Conservation (phyloP, 495 filamentous ascomycete species). For the Daldinia loculata region DNA sequence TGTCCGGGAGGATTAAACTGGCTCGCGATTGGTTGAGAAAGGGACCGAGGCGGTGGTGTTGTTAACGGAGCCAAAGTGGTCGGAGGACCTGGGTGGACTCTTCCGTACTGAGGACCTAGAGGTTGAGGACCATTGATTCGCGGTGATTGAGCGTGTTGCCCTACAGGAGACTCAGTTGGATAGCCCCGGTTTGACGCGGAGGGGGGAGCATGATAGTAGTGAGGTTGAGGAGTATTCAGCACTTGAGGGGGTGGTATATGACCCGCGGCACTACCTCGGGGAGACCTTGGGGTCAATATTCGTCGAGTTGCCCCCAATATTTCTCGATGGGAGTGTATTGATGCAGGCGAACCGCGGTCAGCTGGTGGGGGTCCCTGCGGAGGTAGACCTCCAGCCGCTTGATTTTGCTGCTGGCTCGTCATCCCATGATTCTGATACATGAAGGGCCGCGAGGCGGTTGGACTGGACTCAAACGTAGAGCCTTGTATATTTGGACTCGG, state of each 20-base stretch:
- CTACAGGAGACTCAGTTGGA: slow-evolving; percentile 30
- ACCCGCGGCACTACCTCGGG: slow-evolving; percentile 57
- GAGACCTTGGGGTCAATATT: slow-evolving; percentile 73
- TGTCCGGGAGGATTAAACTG: slow-evolving; percentile 43
- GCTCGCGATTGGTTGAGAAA: slow-evolving; percentile 52
- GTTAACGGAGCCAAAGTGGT: slow-evolving; percentile 45
- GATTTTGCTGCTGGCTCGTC: slow-evolving; percentile 43
- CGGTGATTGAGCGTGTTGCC: slow-evolving; percentile 39
- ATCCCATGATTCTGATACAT: slow-evolving; percentile 43
- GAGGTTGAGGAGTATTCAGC: slow-evolving; percentile 56
- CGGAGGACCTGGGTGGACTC: slow-evolving; percentile 48
- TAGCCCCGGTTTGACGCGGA: slow-evolving; percentile 38
- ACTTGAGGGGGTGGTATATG: slow-evolving; percentile 57
- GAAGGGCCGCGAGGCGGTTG: slow-evolving; percentile 39
- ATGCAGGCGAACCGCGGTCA: slow-evolving; percentile 51
- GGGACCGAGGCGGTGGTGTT: slow-evolving; percentile 47
- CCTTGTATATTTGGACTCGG: slow-evolving; percentile 40
- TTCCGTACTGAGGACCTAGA: slow-evolving; percentile 48
- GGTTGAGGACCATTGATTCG: slow-evolving; percentile 47
- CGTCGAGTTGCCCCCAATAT: slow-evolving; percentile 54
- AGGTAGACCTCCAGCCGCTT: slow-evolving; percentile 44
- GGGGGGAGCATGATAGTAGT: slow-evolving; percentile 50
- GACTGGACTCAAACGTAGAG: slow-evolving; percentile 47
- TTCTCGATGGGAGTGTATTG: slow-evolving; percentile 50
- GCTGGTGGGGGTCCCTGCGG: slow-evolving; percentile 43